A percentile compares a stretch with the other conserved stretches of the same genome.
These are phyloP conservation scores for Hibiscus tridactylites DNA, from an alignment of 345 rosid genomes.

Conservation along the genomic window DNA sequence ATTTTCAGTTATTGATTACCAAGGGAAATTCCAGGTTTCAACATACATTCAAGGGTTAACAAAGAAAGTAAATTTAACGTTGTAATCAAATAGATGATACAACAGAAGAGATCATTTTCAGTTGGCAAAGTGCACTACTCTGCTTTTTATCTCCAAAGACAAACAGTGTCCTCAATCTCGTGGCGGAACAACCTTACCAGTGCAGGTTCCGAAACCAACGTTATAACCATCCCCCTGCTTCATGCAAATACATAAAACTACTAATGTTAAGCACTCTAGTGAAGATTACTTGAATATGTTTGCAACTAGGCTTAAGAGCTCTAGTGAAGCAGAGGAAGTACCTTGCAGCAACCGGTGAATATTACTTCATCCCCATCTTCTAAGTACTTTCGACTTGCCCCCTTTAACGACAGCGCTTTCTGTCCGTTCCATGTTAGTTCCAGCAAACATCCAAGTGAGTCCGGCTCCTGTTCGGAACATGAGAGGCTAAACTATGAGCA, in stretches of 20 bases:
- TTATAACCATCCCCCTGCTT: constrained; percentile 78
- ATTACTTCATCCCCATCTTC: constrained; percentile 95
- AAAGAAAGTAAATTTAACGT: not conserved
- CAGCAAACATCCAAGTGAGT: constrained; percentile 80
- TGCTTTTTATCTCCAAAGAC: not conserved
- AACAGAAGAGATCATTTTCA: not conserved
- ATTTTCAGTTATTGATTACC: not conserved
- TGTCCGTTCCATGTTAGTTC: constrained; percentile 95
- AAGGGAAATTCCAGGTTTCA: not conserved
- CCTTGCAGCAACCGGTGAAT: constrained; percentile 75
- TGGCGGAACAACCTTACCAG: constrained; percentile 69
- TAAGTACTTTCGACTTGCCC: constrained; percentile 56
- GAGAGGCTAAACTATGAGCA: constrained; percentile 1
- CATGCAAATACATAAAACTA: not conserved
- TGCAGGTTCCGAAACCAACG: constrained; percentile 85
- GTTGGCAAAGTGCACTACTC: not conserved
- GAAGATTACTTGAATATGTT: too few species aligned
- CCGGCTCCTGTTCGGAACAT: constrained; percentile 62
- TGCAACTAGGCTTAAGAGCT: too few species aligned
- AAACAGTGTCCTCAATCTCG: constrained; percentile 15
- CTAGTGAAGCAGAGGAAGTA: constrained; percentile 9
- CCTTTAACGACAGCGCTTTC: constrained; percentile 57
- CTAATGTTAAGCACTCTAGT: too few species aligned
- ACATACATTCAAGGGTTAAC: not conserved
- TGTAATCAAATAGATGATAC: not conserved